A percentile compares a stretch with the other conserved stretches of the same genome.
Conservation (phyloP, 805 yeast genomes). For the Cyberlindnera mycetangii region DNA sequence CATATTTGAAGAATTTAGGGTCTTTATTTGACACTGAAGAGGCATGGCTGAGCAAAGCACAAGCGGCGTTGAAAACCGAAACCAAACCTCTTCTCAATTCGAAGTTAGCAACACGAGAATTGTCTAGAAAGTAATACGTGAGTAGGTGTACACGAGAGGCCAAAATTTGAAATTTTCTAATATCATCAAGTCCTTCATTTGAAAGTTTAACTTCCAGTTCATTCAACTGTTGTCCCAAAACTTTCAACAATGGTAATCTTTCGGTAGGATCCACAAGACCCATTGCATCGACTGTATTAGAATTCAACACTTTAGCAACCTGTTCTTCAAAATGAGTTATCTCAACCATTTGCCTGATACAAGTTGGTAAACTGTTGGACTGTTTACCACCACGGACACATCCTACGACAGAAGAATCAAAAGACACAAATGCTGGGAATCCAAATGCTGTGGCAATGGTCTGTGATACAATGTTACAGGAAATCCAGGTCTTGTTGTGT, state of each 20-base stretch:
- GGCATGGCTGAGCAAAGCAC: slow-evolving; percentile 66
- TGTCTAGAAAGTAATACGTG: slow-evolving; percentile 79
- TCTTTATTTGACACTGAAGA: slow-evolving; percentile 56
- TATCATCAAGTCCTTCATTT: slow-evolving; percentile 55
- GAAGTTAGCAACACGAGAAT: slow-evolving; percentile 35
- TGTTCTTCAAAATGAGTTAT: slow-evolving; percentile 86
- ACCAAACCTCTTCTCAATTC: slow-evolving; percentile 74
- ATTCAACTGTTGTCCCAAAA: slow-evolving; percentile 69
- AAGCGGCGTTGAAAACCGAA: slow-evolving; percentile 75
- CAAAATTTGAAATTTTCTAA: slow-evolving; percentile 63
- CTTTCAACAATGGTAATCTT: slow-evolving; percentile 68
- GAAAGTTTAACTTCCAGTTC: slow-evolving; percentile 64
- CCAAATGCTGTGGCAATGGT: slow-evolving; percentile 90
- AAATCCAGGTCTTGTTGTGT: slow-evolving; percentile 88
- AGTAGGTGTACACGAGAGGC: slow-evolving; percentile 79
- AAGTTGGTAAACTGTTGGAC: slow-evolving; percentile 24
- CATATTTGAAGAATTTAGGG: slow-evolving; percentile 62
- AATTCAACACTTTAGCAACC: slow-evolving; percentile 70
- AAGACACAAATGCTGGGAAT: slow-evolving; percentile 87
- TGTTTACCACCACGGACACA: slow-evolving; percentile 47
- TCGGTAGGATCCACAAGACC: slow-evolving; percentile 68
- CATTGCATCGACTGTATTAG: slow-evolving; percentile 62
- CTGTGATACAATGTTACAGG: slow-evolving; percentile 88
- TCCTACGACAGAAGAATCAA: slow-evolving; percentile 65
- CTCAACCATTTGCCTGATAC: slow-evolving; percentile 70